Conservation (phyloP, 179 eudicot genomes). For the Silene noctiflora region DNA sequence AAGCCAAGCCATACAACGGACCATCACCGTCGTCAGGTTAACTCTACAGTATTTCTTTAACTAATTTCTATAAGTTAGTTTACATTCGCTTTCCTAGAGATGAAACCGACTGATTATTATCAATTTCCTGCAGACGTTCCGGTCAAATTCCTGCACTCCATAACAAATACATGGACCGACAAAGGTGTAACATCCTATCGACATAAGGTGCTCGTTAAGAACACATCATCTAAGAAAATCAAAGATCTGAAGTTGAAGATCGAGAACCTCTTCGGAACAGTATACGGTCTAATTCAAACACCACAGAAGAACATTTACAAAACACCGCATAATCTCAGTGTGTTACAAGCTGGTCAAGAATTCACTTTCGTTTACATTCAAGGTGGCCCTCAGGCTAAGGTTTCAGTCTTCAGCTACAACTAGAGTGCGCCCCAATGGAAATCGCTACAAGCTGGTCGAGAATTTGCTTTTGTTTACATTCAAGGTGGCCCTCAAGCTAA, state of each 20-base stretch:
- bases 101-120: not conserved
- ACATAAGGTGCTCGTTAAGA: constrained; percentile 69
- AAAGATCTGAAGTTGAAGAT: constrained; percentile 54
- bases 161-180: constrained; percentile 53
- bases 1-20: not conserved
- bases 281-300: constrained; percentile 62
- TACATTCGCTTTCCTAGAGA: not conserved
- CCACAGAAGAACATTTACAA: constrained; percentile 43
- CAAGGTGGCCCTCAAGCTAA: constrained; percentile 90
- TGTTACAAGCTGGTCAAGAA: constrained; percentile 47
- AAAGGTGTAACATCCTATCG: constrained; percentile 46
- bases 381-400: constrained; percentile 82
- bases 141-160: constrained; percentile 60
- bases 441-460: not conserved
- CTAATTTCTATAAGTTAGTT: not conserved
- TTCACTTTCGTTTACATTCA: constrained; percentile 70
- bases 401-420: constrained; percentile 54
- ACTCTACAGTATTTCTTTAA: not conserved
- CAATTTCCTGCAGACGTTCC: constrained; percentile 39
- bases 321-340: constrained; percentile 42
- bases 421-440: not conserved
- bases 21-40: constrained; percentile 13
- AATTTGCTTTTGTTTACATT: constrained; percentile 52
- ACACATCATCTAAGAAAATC: constrained; percentile 50
- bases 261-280: constrained; percentile 55